Evolutionary conservation across 495 filamentous ascomycete genomes (phyloP), one percentile per base, ranked within the genome.

Genomic region (Penicillium tannophilum): DNA sequence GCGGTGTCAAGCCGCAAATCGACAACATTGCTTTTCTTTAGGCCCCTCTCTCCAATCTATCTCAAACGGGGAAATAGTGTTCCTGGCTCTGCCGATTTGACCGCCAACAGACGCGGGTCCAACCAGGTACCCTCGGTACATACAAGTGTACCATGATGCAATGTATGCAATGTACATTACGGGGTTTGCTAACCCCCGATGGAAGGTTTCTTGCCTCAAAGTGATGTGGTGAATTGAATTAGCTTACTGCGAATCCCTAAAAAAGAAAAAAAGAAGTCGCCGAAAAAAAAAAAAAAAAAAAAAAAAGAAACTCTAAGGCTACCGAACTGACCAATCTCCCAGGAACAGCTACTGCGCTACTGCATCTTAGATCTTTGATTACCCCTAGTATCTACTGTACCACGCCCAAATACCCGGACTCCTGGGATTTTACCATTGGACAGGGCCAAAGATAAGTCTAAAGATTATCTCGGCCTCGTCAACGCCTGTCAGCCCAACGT

Each of bases 1-100:
- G 23, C 28, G 30, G 48, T 61, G 60, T 61, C 61, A 66, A 33
- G 31, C 52, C n/a, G 7, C 54, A 41, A 41, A 39, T 52, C 31
- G 26, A 17, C 12, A 41, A 41, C 14, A 41, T 16, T 12, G 39
- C 16, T 16, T 41, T 16, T 6, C 16, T 8, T 30, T 9, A 30
- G 7, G 7, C 16, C 46, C 11, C 46, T 31, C 23, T 49, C 52
- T 28, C 52, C 52, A 54, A 54, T 52, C 26, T 42, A 44, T 44
- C 52, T 54, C 39, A 28, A 44, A 54, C 52, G 16, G 49, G 31
- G 9, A 41, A 49, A 31, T 31, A 31, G 46, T 31, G 23, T 49
- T 16, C 46, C 26, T 16, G 24, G 14, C 12, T n/a, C 20, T 20
- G 43, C 8, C 19, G 12, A 46, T 46, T 46, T 46, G 43, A 24